Evolutionary conservation across 1,284 basidiomycete species (phyloP), one percentile per base, ranked within the genome.

Genomic region (Ganoderma multipileum): DNA sequence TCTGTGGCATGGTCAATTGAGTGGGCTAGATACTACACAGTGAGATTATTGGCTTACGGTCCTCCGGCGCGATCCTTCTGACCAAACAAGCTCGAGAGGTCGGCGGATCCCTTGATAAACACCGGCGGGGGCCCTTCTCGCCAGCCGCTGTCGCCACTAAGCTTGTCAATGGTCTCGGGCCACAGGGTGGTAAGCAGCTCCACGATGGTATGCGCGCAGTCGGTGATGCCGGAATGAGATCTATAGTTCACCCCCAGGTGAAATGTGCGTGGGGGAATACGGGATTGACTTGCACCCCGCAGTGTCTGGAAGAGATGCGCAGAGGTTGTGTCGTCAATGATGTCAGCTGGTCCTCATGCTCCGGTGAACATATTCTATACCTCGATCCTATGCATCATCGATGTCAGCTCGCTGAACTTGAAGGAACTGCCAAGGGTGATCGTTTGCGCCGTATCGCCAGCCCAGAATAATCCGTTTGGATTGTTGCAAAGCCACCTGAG

Each of bases 371-470:
- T 36, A 59, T 77, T 38, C 67, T 87, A 90, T 80, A 92, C 89
- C 79, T 92, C 89, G 0, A 88, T 76, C 28, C 86, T 83, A 68
- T 86, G 86, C 39, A 92, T 72, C 73, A 91, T 89, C 0, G 91
- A 85, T 72, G 89, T 93, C 66, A 94, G 76, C 52, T 93, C 91
- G 69, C 90, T 81, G 76, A 94, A 94, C 23, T 88, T 80, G 73
- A 94, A 93, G 0, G 89, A 86, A 66, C 89, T 91, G 0, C 91
- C 92, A 2, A 86, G 83, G 0, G 89, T 88, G n/a, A 94, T 93
- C 0, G 91, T 91, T 72, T 94, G 92, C 0, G 92, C 91, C 0
- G 92, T 94, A 75, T 94, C 92, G 0, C 92, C 92, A 0, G 91
- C 92, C 89, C 90, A 94, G 75, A 93, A 92, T 23, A 91, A 78